Percentiles rank a stretch among this genome's conserved stretches.
Evolutionary conservation across 1,284 basidiomycete genomes (phyloP).

Genomic region (Pulveroboletus sp.): DNA sequence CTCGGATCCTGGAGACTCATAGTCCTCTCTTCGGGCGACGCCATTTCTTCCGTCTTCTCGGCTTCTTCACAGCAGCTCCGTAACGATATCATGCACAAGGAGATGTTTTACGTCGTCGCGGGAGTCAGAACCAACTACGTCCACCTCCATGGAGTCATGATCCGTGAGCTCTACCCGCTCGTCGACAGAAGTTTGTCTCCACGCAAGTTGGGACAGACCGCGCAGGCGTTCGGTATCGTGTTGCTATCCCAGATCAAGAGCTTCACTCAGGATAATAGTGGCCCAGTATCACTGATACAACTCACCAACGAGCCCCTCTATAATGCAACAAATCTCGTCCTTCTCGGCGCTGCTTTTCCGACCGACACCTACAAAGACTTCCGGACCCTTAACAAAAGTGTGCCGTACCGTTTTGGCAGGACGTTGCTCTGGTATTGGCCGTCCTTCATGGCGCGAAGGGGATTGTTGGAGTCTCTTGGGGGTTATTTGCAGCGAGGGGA

Average conservation of each 20-base stretch:
- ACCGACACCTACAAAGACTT: slow-evolving; percentile 25
- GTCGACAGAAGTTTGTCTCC: slow-evolving; percentile 24
- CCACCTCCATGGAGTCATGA: slow-evolving; percentile 19
- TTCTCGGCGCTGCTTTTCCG: slow-evolving; percentile 25
- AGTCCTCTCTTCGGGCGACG: slow-evolving; percentile 18
- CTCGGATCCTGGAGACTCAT: slow-evolving; percentile 21
- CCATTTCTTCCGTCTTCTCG: slow-evolving; percentile 16
- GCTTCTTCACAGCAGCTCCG: slow-evolving; percentile 11
- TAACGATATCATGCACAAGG: slow-evolving; percentile 15
- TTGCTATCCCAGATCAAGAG: slow-evolving; percentile 17
- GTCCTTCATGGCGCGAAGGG: slow-evolving; percentile 19
- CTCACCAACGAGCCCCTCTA: slow-evolving; percentile 26
- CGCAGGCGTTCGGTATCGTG: slow-evolving; percentile 12
- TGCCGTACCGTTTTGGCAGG: slow-evolving; percentile 24
- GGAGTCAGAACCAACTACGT: slow-evolving; percentile 14
- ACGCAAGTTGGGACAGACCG: slow-evolving; percentile 17
- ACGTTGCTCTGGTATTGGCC: slow-evolving; percentile 18
- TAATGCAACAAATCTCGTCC: slow-evolving; percentile 15
- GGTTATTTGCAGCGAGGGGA: slow-evolving; percentile 18
- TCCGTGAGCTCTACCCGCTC: slow-evolving; percentile 22
- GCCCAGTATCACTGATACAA: slow-evolving; percentile 13
- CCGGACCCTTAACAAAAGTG: slow-evolving; percentile 19
- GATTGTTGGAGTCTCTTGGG: slow-evolving; percentile 11
- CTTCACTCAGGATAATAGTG: neutral
- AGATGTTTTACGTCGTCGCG: slow-evolving; percentile 19